A percentile compares a stretch with the other conserved stretches of the same genome.
Evolutionary conservation across 2,329 filamentous ascomycete species (phyloP).

Genomic region (Lachnum nothofagi): DNA sequence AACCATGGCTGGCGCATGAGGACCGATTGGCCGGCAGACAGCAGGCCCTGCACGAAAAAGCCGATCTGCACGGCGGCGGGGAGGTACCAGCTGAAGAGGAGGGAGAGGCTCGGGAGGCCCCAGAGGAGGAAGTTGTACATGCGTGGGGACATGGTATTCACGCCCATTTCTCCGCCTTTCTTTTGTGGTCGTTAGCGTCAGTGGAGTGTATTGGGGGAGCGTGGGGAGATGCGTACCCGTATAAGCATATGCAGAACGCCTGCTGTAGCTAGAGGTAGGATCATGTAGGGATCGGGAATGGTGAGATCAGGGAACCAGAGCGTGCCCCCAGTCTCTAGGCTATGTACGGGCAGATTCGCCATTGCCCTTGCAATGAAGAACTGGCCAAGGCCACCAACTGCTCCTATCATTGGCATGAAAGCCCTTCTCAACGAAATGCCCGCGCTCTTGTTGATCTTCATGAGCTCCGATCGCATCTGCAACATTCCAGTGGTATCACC

Average conservation of each 20-base stretch:
- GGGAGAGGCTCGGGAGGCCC: constrained; percentile 48
- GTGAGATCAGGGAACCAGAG: constrained; percentile 79
- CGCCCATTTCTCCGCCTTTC: constrained; percentile 46
- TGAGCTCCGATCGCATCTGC: constrained; percentile 44
- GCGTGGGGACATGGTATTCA: constrained; percentile 29
- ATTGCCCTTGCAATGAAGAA: constrained; percentile 75
- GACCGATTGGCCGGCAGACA: constrained; percentile 40
- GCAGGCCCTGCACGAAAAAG: constrained; percentile 45
- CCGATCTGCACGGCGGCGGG: constrained; percentile 54
- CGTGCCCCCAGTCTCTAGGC: constrained; percentile 63
- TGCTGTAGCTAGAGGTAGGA: constrained; percentile 65
- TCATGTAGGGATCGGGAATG: constrained; percentile 67
- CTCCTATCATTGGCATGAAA: constrained; percentile 54
- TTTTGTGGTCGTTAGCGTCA: constrained; percentile 24
- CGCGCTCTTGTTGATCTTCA: constrained; percentile 45
- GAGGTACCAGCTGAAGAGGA: constrained; percentile 46
- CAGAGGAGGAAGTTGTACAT: constrained; percentile 40
- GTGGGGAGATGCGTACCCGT: constrained; percentile 20
- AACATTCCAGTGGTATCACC: constrained; percentile 46
- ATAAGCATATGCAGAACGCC: constrained; percentile 46
- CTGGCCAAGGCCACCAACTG: constrained; percentile 72
- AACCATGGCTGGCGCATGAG: constrained; percentile 40
- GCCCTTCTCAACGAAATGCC: constrained; percentile 50
- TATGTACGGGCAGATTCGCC: constrained; percentile 73
- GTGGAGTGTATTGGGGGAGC: neutral